Evolutionary conservation across 2,329 filamentous ascomycete genomes (phyloP), one percentile per base, ranked within the genome.

Genomic region (Trichoderma atrobrunneum): DNA sequence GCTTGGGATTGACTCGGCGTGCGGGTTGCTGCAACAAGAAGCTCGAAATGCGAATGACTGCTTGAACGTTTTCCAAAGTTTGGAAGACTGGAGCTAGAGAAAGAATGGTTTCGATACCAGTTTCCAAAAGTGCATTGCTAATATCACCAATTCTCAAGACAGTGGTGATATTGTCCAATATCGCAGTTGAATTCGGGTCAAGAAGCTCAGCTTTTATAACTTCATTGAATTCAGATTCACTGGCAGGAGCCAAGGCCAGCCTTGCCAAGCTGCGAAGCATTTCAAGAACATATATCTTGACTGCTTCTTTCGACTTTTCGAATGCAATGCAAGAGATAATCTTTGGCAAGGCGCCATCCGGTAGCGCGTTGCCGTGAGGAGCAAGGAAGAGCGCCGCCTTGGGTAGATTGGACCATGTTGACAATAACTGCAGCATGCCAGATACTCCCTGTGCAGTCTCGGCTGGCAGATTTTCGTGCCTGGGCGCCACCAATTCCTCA

Each of bases 381-480:
- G 78, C 81, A 8, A 99, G 85, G 76, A 96, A 93, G 7, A 90
- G 78, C 1, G 91, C 90, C 1, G 90, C 91, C 73, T 86, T 87
- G 0, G 89, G 85, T 26, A 91, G 87, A 72, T 88, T 87, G 4
- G 93, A 91, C 93, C 95, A 97, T 1, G 92, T 92, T 4, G 89
- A 90, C 74, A 99, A 90, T 6, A 99, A 85, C 74, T 91, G 91
- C 73, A 98, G 87, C 54, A 94, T 88, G 18, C 91, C 93, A 3
- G 96, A 98, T 8, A 98, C 86, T 16, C 94, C 93, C 79, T 99
- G 95, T 0, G 94, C 92, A 57, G 93, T 97, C 82, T 99, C 96
- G 6, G 88, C 85, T 0, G 94, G 89, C 69, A 99, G 88, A 72
- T 92, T 93, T 3, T 91, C 88, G 21, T 98, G 84, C 75, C 94